These are phyloP conservation scores for Talaromyces liani DNA, from an alignment of 495 filamentous ascomycete genomes.

Conservation along the genomic window DNA sequence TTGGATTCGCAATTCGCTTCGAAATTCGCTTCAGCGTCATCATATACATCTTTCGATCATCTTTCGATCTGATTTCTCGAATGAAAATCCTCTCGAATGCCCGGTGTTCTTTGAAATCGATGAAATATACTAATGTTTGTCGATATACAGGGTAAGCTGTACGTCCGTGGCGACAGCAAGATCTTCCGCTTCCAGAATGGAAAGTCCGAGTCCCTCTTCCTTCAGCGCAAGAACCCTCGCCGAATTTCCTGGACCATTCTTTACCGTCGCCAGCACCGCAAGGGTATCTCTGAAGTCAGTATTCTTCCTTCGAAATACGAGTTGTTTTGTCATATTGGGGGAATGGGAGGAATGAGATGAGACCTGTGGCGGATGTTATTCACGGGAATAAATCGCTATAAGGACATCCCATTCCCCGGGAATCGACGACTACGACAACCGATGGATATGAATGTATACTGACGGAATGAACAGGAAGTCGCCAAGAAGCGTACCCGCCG, in stretches of 20 bases:
- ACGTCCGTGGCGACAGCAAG: conserved; percentile 98
- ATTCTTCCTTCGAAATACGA: conserved; percentile 6
- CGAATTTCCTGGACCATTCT: conserved; percentile 98
- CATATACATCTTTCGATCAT: neutral
- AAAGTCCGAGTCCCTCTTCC: conserved; percentile 99
- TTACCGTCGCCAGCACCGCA: conserved; percentile 97
- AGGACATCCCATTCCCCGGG: neutral
- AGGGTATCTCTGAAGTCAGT: conserved; percentile 99
- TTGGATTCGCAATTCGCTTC: neutral
- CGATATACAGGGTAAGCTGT: conserved; percentile 83
- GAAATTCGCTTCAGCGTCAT: neutral
- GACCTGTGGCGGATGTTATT: neutral
- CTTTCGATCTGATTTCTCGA: too few relatives aligned
- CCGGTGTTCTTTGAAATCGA: neutral
- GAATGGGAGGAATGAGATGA: conserved; percentile 6
- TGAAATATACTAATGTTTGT: conserved; percentile 14
- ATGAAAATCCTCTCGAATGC: too few relatives aligned
- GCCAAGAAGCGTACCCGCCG: conserved; percentile 99
- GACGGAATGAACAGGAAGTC: conserved; percentile 67
- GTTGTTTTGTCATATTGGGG: neutral
- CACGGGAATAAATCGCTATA: neutral
- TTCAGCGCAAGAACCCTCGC: conserved; percentile 99
- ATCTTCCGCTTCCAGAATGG: conserved; percentile 99
- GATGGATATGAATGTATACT: conserved; percentile 20
- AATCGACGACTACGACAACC: neutral